Evolutionary conservation across 345 rosid genomes (phyloP), one percentile per base, ranked within the genome.

Genomic region (Gossypium mustelinum): DNA sequence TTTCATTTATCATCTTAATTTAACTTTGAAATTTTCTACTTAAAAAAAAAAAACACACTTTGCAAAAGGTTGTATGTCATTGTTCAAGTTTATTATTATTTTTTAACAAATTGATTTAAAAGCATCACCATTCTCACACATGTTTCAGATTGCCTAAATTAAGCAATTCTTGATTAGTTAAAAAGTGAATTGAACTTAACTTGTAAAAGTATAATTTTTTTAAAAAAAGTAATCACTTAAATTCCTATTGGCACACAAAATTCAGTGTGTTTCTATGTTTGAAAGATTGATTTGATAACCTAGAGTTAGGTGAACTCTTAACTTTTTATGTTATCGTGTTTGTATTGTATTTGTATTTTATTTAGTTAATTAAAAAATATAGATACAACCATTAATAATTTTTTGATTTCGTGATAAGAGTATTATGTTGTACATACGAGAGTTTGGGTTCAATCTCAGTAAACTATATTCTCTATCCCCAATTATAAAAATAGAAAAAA

Each of bases 321-420:
- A 52, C 17, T 52, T 52, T 52, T 8, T 17, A 52, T 17, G 17
- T 4, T 9, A 52, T 52, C 20, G 18, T 18, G 17, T 52, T 52
- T 17, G 20, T 52, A 52, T 52, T 8, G 1, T 52, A 52, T 16
- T 16, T 8, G 1, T 52, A n/a, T 52, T 3, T 29, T 29, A 3
- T 3, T 3, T 29, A 3, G 4, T 3, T 29, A 29, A 3, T 29
- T 3, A 29, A 3, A 29, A 29, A 3, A 29, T 29, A 29, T 29
- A 0, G 4, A 29, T 29, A 29, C 0, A 29, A 29, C 0, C 4
- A 0, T 29, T 3, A 29, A 29, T 29, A 0, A 3, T 29, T 0
- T 29, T 29, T 29, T 3, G 0, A 29, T 3, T 0, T 29, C 0
- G 0, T 29, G 34, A 0, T 29, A 29, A 29, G 4, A 29, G 4